These are phyloP conservation scores for Eimeria necatrix DNA, from an alignment of 169 alveolate genomes.

Conservation along the genomic window DNA sequence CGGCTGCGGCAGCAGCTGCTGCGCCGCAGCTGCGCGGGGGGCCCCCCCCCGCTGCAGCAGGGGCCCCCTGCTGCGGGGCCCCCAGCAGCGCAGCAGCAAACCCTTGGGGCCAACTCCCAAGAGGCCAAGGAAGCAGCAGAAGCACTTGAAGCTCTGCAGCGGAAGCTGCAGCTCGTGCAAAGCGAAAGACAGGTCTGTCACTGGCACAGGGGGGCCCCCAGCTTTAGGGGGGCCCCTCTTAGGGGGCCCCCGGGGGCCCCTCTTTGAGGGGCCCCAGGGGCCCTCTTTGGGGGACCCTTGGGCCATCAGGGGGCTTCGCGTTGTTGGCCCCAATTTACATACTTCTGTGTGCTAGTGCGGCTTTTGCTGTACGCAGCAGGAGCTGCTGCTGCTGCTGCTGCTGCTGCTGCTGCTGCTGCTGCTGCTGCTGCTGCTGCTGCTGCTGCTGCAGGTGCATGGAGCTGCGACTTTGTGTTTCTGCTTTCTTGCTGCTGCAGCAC, in stretches of 20 bases:
- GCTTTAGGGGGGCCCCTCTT: too few species aligned
- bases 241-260: too few species aligned
- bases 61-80: neutral
- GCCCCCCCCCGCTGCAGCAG: neutral
- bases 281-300: too few species aligned
- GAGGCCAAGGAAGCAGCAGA: neutral
- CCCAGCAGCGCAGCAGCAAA: neutral
- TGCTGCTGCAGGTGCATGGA: too few species aligned
- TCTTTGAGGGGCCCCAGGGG: too few species aligned
- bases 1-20: slow-evolving; percentile 13
- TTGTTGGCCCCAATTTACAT: too few species aligned
- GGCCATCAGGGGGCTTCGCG: too few species aligned
- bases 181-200: slow-evolving; percentile 45
- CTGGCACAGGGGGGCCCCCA: neutral
- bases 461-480: too few species aligned
- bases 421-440: neutral
- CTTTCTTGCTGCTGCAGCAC: neutral
- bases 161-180: slow-evolving; percentile 22
- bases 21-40: too few species aligned
- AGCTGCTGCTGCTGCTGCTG: neutral
- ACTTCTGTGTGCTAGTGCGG: neutral
- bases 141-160: slow-evolving; percentile 38
- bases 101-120: neutral
- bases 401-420: neutral
- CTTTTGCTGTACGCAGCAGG: neutral